Evolutionary conservation across 306 rosid species (phyloP), one percentile per base, ranked within the genome.

Genomic region (Inga laurina): DNA sequence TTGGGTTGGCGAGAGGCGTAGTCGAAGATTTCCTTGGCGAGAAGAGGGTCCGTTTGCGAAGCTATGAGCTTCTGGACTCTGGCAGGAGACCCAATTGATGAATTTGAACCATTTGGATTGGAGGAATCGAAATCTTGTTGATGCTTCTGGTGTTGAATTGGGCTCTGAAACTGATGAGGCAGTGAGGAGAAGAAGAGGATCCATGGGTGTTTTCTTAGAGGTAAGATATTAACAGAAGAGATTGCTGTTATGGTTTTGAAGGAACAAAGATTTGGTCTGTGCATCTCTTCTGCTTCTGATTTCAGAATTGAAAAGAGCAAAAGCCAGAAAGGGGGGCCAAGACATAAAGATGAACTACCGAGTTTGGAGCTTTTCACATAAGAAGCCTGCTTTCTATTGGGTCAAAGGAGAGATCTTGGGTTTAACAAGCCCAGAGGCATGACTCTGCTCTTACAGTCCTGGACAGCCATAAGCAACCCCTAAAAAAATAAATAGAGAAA

Each of bases 61-160:
- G 93, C 97, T 71, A 93, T 90, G 66, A 95, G 94, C 59, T 91
- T 93, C 35, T 93, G 97, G 81, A 95, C 91, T 84, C 97, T 87
- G 12, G 86, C 62, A 13, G 95, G 90, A 30, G 94, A 91, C 49
- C 93, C 97, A 37, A 88, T 56, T 39, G 89, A 74, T 64, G 84
- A 78, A 67, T 46, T 75, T 30, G 75, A 49, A 7, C 0, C 18
- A 22, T 67, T 32, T 27, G 41, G 16, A 68, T 72, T 65, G 57
- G 80, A 62, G 12, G 69, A 83, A 52, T 70, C 5, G 37, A 2
- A 24, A 69, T 54, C 75, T n/a, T 27, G 15, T 2, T 52, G 59
- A 18, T 48, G 84, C 13, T 78, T 78, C 18, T 62, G 89, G 62
- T 1, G 77, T 68, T 30, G 61, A 35, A 66, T 59, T 15, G 67